Evolutionary conservation across 495 filamentous ascomycete species (phyloP).

Genomic region (Physcia stellaris): DNA sequence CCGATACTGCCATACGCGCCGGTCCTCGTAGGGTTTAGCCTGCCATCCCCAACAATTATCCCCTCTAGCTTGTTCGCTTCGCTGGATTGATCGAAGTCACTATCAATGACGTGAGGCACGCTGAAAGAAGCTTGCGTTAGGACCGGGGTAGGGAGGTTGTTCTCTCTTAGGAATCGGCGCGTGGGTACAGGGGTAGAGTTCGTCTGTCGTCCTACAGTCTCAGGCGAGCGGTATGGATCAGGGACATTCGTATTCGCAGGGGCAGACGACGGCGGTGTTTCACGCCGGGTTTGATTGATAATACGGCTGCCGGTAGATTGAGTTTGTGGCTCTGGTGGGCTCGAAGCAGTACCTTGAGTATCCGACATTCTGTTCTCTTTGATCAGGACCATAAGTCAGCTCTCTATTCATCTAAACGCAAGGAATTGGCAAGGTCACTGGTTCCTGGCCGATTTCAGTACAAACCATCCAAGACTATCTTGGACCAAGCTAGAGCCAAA

Average conservation of each 20-base stretch:
- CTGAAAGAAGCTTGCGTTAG: background rate
- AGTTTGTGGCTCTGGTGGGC: too few relatives aligned
- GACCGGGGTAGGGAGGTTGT: constrained; percentile 1
- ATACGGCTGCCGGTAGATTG: too few relatives aligned
- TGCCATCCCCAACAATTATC: constrained; percentile 1
- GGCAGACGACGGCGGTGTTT: constrained; percentile 6
- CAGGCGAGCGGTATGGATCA: constrained; percentile 6
- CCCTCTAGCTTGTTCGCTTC: background rate
- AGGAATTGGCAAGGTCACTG: too few relatives aligned
- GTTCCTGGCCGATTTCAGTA: too few relatives aligned
- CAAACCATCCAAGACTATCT: too few relatives aligned
- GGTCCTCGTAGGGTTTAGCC: constrained; percentile 8
- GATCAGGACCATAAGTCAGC: too few relatives aligned
- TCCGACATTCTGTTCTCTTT: too few relatives aligned
- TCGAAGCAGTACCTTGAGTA: too few relatives aligned
- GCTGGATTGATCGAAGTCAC: background rate
- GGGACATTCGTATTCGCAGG: constrained; percentile 1
- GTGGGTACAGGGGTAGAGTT: constrained; percentile 12
- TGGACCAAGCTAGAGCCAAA: too few relatives aligned
- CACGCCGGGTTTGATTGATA: too few relatives aligned
- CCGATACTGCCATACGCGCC: constrained; percentile 11
- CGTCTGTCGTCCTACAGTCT: constrained; percentile 1
- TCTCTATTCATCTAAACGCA: too few relatives aligned
- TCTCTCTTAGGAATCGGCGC: constrained; percentile 10
- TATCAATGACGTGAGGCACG: background rate